Base-by-base conservation (phyloP, 768 basidiomycete genomes). In the Baorangia bicolor region DNA sequence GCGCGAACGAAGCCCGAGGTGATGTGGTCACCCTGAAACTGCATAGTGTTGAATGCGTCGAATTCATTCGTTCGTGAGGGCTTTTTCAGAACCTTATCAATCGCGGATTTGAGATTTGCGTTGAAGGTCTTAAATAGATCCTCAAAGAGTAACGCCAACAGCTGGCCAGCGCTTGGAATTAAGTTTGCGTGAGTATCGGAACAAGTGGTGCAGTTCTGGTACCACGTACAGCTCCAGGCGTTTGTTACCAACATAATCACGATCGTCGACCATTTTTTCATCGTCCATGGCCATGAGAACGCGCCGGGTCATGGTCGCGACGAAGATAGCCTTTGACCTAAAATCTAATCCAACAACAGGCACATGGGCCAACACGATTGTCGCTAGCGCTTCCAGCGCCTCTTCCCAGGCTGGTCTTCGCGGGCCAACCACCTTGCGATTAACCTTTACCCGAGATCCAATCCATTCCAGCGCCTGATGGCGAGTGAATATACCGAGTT, bases 91-190 rank as follows among this genome's bases (percentile, higher is more conserved):
- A 97, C 91, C 74, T 98, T 98, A 76, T 99, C 97, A 64, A 99
- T 97, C 4, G 90, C 85, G 33, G 85, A 84, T 74, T 98, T 98
- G 50, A 99, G 84, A 67, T 96, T 96, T 14, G 92, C 83, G 68
- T 98, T 98, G 77, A 94, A 98, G 0, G 94, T 97, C 73, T 99
- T 99, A 83, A 99, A 99, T 25, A 98, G 78, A 72, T 99, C 97
- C 73, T 99, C 97, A 60, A 99, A 99, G 4, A 99, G 83, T 12
- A 99, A 80, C 7, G 95, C 93, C 27, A 99, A 81, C 16, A 99
- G 81, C 69, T 98, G 97, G 35, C 97, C 97, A 44, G 97, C 97
- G 50, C 95, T 98, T 55, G 39, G 11, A 66, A 58, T 92, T 27
- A 33, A 50, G 42, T 55, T 53, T 25, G 38, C 12, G 41, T 64